phyloP scores from a whole-genome alignment of 345 rosid species.

The Salix suchowensis region DNA sequence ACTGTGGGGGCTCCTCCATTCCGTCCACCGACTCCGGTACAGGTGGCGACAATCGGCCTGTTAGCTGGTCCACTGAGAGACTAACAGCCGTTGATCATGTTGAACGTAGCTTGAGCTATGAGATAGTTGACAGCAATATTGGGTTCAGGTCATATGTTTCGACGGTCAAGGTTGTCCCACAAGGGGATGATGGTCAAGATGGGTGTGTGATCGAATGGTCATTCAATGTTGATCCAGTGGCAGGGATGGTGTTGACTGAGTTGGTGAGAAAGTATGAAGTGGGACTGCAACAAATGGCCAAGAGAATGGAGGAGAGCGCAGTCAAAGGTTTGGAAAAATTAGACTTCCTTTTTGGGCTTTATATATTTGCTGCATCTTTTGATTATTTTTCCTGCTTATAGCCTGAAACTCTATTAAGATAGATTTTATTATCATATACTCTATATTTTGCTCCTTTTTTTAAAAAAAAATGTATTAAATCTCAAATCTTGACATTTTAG shows the following conservation, averaged over 20 bases:
- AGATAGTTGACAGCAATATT: slow-evolving; percentile 54
- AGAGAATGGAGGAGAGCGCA: slow-evolving; percentile 37
- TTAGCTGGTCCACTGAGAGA: slow-evolving; percentile 52
- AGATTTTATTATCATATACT: no score
- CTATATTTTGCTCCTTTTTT: no score
- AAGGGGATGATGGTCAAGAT: slow-evolving; percentile 9
- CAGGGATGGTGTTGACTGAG: slow-evolving; percentile 39
- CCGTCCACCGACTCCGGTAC: neutral
- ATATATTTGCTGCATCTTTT: neutral
- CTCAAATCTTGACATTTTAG: no score
- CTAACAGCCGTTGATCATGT: slow-evolving; percentile 38
- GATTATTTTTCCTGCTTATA: neutral
- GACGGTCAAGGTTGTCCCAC: slow-evolving; percentile 37
- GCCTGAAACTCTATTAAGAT: no score
- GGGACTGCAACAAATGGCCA: slow-evolving; percentile 30
- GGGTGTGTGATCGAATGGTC: slow-evolving; percentile 66
- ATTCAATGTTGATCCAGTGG: slow-evolving; percentile 51
- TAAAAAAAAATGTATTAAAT: no score
- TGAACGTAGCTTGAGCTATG: slow-evolving; percentile 31
- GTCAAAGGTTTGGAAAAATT: neutral
- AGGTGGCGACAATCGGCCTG: neutral
- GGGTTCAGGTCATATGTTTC: slow-evolving; percentile 54
- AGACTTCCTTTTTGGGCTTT: no score
- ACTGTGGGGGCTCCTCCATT: slow-evolving; percentile 45
- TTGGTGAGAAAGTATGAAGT: slow-evolving; percentile 35